Conservation (phyloP, 768 basidiomycete genomes). For the Baorangia bicolor region DNA sequence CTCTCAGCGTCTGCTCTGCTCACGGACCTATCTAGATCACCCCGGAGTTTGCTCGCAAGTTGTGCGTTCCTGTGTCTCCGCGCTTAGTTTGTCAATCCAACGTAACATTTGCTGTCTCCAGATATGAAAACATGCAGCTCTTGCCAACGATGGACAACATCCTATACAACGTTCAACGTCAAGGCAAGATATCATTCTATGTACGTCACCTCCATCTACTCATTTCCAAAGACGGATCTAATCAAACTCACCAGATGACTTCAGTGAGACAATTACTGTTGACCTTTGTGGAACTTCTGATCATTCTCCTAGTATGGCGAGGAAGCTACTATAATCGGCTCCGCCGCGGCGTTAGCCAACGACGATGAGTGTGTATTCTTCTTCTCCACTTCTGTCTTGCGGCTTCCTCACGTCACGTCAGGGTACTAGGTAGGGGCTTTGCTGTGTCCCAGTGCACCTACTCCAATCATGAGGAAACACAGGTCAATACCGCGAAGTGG, state of each 20-base stretch:
- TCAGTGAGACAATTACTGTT: conserved; percentile 50
- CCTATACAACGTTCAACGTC: conserved; percentile 88
- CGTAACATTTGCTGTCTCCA: conserved; percentile 19
- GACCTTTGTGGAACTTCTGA: conserved; percentile 1
- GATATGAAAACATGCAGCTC: conserved; percentile 78
- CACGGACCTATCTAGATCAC: conserved; percentile 51
- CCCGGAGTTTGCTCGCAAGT: conserved; percentile 58
- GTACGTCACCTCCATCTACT: conserved; percentile 41
- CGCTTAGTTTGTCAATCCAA: neutral
- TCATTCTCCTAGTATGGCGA: conserved; percentile 66
- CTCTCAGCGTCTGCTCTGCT: neutral
- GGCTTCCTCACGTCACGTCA: conserved; percentile 28
- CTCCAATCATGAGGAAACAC: conserved; percentile 3
- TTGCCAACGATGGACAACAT: conserved; percentile 85
- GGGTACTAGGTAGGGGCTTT: conserved; percentile 63
- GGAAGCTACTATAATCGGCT: conserved; percentile 87
- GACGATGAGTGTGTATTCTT: conserved; percentile 75
- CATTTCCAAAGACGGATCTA: conserved; percentile 6
- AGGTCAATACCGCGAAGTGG: conserved; percentile 94
- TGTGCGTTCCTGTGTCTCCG: conserved; percentile 41
- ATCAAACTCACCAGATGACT: conserved; percentile 60
- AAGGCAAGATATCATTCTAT: conserved; percentile 91
- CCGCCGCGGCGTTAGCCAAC: conserved; percentile 77
- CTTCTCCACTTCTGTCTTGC: neutral
- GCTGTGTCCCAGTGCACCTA: neutral